Percentiles rank a stretch among this genome's conserved stretches.
These are phyloP conservation scores for Biscogniauxia mediterranea DNA, from an alignment of 2,329 filamentous ascomycete genomes.

Conservation along the genomic window DNA sequence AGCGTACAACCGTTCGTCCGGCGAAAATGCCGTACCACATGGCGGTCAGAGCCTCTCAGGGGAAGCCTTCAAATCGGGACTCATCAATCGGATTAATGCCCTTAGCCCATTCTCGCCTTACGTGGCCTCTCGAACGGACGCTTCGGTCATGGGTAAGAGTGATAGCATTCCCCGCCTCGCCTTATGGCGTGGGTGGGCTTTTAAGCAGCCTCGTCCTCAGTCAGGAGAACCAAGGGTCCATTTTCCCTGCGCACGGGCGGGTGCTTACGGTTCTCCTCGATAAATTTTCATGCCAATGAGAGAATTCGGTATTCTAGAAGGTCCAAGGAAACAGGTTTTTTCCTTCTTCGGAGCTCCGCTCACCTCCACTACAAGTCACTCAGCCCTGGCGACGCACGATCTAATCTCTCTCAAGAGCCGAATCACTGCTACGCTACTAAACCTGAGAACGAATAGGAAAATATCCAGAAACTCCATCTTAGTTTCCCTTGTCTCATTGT, in stretches of 20 bases:
- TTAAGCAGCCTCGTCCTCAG: conserved; percentile 2
- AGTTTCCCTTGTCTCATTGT: neutral
- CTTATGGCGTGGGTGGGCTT: neutral
- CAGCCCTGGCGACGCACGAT: conserved; percentile 14
- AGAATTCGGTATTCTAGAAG: conserved; percentile 6
- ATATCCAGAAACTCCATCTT: neutral
- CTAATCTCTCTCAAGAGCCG: conserved; percentile 4
- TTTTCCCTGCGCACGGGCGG: neutral
- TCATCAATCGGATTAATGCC: conserved; percentile 18
- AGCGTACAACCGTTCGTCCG: conserved; percentile 21
- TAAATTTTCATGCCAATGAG: conserved; percentile 4
- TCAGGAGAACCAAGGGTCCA: conserved; percentile 8
- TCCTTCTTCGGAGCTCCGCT: conserved; percentile 16
- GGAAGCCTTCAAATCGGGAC: conserved; percentile 7
- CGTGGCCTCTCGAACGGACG: conserved; percentile 14
- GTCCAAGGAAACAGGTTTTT: conserved; percentile 3
- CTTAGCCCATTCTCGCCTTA: conserved; percentile 12
- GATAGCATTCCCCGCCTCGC: conserved; percentile 23
- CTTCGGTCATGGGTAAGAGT: conserved; percentile 11
- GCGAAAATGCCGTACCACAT: conserved; percentile 12
- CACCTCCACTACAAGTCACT: conserved; percentile 24
- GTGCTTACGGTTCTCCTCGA: neutral
- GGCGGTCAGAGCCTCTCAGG: conserved; percentile 12
- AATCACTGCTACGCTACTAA: conserved; percentile 5
- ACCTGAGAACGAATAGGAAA: conserved; percentile 16